Percentiles rank a stretch among this genome's conserved stretches.
Evolutionary conservation across 805 yeast species (phyloP).

Genomic region (Yarrowia hollandica): DNA sequence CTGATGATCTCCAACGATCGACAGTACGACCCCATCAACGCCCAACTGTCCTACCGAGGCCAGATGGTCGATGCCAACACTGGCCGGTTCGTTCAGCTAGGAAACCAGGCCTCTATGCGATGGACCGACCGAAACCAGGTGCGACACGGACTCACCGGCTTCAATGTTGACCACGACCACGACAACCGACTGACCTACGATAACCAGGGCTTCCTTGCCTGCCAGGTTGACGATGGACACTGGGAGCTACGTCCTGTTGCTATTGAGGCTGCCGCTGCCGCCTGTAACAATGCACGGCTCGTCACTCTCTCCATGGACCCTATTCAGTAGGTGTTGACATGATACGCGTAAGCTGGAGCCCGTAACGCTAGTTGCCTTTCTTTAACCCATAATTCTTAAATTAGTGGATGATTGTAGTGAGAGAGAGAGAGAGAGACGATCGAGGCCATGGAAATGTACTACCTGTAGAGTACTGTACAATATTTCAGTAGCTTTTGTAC

Average conservation of each 20-base stretch:
- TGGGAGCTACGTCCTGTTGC: constrained; percentile 15
- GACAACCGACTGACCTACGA: constrained; percentile 12
- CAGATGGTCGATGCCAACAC: constrained; percentile 15
- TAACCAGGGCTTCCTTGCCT: constrained; percentile 18
- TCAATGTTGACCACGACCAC: neutral
- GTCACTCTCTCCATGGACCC: constrained; percentile 15
- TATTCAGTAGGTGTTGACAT: neutral
- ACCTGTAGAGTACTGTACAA: too few species aligned
- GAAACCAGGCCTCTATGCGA: constrained; percentile 9
- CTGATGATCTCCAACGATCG: constrained; percentile 1
- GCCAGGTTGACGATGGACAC: constrained; percentile 1
- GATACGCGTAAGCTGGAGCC: too few species aligned
- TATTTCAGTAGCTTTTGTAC: too few species aligned
- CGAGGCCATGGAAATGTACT: too few species aligned
- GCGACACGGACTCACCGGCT: constrained; percentile 14
- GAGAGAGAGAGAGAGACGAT: too few species aligned
- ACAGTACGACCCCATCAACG: constrained; percentile 3
- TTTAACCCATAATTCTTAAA: too few species aligned
- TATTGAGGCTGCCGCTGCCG: constrained; percentile 11
- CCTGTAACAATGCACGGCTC: neutral
- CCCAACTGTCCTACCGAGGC: constrained; percentile 11
- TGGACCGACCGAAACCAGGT: constrained; percentile 20
- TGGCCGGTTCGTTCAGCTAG: constrained; percentile 13
- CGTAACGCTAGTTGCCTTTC: constrained; percentile 1
- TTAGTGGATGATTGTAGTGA: too few species aligned